These are phyloP conservation scores for Penicillium simplicissimum DNA, from an alignment of 495 filamentous ascomycete species.

Conservation along the genomic window DNA sequence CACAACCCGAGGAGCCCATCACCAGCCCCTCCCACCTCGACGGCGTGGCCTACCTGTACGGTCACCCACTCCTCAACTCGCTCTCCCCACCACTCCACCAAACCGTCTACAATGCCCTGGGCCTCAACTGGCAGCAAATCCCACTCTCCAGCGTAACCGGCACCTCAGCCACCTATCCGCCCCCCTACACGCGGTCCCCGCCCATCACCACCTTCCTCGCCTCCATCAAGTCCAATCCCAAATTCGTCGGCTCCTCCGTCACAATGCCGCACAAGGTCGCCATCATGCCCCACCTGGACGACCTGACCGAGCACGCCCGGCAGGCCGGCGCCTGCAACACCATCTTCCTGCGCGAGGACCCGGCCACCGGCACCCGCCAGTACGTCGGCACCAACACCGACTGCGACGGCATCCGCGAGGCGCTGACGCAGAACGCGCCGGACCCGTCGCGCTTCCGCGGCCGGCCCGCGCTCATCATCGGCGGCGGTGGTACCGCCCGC, in stretches of 20 bases:
- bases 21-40: conserved; percentile 36
- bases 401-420: conserved; percentile 69
- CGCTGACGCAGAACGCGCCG: conserved; percentile 60
- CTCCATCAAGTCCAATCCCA: conserved; percentile 47
- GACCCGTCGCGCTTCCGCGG: conserved; percentile 46
- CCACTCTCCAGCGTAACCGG: conserved; percentile 45
- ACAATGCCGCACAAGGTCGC: conserved; percentile 77
- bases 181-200: conserved; percentile 40
- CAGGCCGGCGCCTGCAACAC: conserved; percentile 75
- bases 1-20: conserved; percentile 41
- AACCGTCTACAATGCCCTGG: conserved; percentile 59
- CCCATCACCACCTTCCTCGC: conserved; percentile 52
- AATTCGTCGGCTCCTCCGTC: conserved; percentile 64
- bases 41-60: conserved; percentile 49
- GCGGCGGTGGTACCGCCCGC: conserved; percentile 70
- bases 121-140: conserved; percentile 62
- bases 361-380: conserved; percentile 36
- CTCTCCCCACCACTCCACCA: conserved; percentile 69
- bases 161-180: conserved; percentile 37
- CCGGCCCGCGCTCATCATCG: conserved; percentile 60
- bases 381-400: conserved; percentile 76
- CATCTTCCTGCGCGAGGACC: conserved; percentile 58
- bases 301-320: conserved; percentile 64
- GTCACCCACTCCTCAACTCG: conserved; percentile 63
- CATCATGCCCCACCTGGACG: conserved; percentile 68